Percentiles rank a stretch among this genome's conserved stretches.
Conservation (phyloP, 306 rosid species). For the Cicer chorassanicum region DNA sequence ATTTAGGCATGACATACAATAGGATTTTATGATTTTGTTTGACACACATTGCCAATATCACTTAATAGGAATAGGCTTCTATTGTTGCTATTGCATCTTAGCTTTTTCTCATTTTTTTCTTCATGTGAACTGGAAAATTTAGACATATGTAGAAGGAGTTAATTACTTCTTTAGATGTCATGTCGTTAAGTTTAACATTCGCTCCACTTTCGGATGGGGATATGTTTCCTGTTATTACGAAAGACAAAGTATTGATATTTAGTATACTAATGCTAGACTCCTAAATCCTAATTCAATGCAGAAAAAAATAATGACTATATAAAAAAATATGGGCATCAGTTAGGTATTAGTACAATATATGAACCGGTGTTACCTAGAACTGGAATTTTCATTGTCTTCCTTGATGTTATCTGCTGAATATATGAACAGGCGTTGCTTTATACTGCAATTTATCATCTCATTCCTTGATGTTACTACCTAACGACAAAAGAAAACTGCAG, state of each 20-base stretch:
- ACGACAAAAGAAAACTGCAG: slow-evolving; percentile 54
- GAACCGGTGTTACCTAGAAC: not conserved
- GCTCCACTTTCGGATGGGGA: not conserved
- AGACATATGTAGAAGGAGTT: no score
- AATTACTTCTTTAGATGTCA: no score
- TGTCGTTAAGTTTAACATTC: no score
- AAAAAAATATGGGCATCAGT: not conserved
- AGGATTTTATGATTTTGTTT: no score
- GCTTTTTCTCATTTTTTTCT: no score
- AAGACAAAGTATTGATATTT: not conserved
- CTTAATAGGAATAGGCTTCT: no score
- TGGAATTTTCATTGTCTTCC: slow-evolving; percentile 24
- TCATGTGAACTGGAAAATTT: no score
- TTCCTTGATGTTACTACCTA: slow-evolving; percentile 38
- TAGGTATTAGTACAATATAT: not conserved
- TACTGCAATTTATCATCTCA: slow-evolving; percentile 18
- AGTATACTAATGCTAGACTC: not conserved
- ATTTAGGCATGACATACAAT: no score
- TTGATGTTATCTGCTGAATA: slow-evolving; percentile 33
- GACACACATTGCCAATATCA: no score
- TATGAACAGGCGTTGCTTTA: not conserved
- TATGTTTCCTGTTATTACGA: not conserved
- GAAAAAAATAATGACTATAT: not conserved
- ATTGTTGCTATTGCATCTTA: no score
- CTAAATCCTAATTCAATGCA: not conserved